Evolutionary conservation across 1,284 basidiomycete genomes (phyloP).

Genomic region (Irpex sp.): DNA sequence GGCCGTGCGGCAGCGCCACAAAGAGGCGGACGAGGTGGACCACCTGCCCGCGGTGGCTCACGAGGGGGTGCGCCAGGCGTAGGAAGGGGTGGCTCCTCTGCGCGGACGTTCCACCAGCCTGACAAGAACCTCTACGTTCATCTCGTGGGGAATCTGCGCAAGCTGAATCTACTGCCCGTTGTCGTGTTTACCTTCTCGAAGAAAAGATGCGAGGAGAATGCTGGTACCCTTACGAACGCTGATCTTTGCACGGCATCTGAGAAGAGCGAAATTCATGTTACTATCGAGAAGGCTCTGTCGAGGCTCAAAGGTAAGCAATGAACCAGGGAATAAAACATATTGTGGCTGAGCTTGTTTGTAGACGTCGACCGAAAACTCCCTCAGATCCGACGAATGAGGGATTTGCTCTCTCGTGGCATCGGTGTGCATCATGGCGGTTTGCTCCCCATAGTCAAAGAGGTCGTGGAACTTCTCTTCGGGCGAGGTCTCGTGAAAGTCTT

Average conservation of each 20-base stretch:
- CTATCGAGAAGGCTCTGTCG: constrained; percentile 87
- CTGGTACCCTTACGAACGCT: constrained; percentile 80
- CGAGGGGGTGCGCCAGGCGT: constrained; percentile 38
- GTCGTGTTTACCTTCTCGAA: constrained; percentile 98
- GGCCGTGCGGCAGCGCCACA: constrained; percentile 71
- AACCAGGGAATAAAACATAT: not conserved
- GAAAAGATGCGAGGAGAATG: constrained; percentile 95
- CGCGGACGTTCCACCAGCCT: constrained; percentile 58
- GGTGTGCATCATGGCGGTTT: constrained; percentile 98
- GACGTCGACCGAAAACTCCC: constrained; percentile 92
- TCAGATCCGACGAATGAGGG: constrained; percentile 90
- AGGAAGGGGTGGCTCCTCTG: constrained; percentile 45
- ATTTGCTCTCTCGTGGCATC: constrained; percentile 88
- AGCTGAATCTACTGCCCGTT: constrained; percentile 84
- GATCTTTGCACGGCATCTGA: constrained; percentile 86
- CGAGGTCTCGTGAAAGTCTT: constrained; percentile 94
- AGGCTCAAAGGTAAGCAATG: constrained; percentile 76
- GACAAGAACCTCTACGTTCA: constrained; percentile 96
- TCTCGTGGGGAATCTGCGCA: constrained; percentile 81
- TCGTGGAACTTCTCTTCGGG: constrained; percentile 95
- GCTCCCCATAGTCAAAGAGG: constrained; percentile 96
- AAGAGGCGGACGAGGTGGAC: constrained; percentile 52
- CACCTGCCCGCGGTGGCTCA: constrained; percentile 34
- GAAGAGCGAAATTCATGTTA: constrained; percentile 95
- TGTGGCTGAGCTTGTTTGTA: constrained; percentile 26